phyloP scores from a whole-genome alignment of 768 basidiomycete genomes.

The Mycena vitilis region DNA sequence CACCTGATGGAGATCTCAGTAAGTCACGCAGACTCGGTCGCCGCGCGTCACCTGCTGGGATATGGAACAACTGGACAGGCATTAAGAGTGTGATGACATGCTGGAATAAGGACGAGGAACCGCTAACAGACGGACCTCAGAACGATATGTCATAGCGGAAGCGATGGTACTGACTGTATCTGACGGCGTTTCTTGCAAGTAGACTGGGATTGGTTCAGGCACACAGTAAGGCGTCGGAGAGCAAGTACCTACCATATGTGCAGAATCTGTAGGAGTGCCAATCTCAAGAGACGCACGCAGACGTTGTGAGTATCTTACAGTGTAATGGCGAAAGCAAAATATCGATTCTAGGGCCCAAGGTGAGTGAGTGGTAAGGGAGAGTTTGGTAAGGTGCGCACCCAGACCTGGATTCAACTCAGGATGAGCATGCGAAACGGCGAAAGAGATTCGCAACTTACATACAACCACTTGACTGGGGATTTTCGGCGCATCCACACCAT shows the following conservation, averaged over 20 bases:
- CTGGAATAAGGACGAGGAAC: neutral
- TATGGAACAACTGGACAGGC: neutral
- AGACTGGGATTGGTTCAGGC: neutral
- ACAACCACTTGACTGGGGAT: slow-evolving; percentile 3
- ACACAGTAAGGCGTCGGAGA: neutral
- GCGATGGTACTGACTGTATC: neutral
- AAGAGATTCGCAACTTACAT: neutral
- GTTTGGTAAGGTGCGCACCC: neutral
- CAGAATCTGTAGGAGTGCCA: neutral
- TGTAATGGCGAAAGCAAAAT: neutral
- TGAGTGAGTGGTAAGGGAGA: neutral
- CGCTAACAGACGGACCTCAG: neutral
- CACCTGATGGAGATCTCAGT: neutral
- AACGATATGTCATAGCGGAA: neutral
- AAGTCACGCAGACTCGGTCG: neutral
- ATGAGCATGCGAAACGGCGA: neutral
- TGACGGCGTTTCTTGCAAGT: neutral
- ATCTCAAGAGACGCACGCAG: too few relatives aligned
- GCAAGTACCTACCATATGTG: neutral
- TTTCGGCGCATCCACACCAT: neutral
- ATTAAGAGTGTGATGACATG: neutral
- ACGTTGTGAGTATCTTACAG: neutral
- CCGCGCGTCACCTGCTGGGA: neutral
- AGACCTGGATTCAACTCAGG: neutral
- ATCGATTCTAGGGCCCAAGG: neutral